Conservation (phyloP, 2,329 filamentous ascomycete species). For the Gnomoniopsis smithogilvyi region DNA sequence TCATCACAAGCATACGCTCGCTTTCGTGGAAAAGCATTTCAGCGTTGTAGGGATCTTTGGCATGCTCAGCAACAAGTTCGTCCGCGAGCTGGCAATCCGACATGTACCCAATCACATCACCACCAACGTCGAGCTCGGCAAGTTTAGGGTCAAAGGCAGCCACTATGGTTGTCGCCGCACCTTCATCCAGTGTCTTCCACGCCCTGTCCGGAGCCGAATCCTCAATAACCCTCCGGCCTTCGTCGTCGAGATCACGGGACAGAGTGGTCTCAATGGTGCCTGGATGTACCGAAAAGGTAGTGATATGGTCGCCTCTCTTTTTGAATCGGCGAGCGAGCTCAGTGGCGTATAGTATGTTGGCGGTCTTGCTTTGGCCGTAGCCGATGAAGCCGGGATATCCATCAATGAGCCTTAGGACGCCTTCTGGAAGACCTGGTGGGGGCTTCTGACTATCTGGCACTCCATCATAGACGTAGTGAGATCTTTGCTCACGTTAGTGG, state of each 20-base stretch:
- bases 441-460: conserved; percentile 23
- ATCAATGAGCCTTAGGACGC: conserved; percentile 10
- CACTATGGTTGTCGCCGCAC: conserved; percentile 37
- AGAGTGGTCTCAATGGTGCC: conserved; percentile 19
- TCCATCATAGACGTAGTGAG: conserved; percentile 33
- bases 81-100: conserved; percentile 12
- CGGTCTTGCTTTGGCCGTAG: conserved; percentile 46
- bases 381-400: conserved; percentile 33
- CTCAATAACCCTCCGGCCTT: conserved; percentile 23
- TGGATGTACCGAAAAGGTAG: conserved; percentile 15
- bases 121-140: conserved; percentile 20
- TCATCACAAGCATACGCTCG: conserved; percentile 11
- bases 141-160: conserved; percentile 39
- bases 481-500: neutral
- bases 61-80: conserved; percentile 7
- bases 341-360: conserved; percentile 40
- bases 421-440: neutral
- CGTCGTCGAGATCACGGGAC: conserved; percentile 24
- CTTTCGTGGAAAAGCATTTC: conserved; percentile 12
- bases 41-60: conserved; percentile 7
- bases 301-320: conserved; percentile 19
- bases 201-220: conserved; percentile 25
- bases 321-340: conserved; percentile 30
- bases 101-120: conserved; percentile 9
- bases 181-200: conserved; percentile 36